A percentile compares a stretch with the other conserved stretches of the same genome.
phyloP scores from a whole-genome alignment of 1,284 basidiomycete genomes.

The Ustilago sp. region DNA sequence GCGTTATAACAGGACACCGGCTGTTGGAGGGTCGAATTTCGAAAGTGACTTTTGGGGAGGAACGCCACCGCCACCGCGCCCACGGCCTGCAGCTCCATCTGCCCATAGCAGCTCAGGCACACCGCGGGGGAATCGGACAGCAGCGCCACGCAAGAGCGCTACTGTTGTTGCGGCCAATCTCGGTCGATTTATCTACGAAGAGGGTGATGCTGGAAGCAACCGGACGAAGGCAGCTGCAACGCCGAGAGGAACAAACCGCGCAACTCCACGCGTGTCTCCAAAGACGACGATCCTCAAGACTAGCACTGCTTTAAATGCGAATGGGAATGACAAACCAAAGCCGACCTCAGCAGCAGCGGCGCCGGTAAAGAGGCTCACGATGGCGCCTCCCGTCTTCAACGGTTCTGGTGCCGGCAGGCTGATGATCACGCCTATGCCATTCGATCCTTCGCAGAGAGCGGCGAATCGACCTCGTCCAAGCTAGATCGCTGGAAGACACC shows the following conservation, averaged over 20 bases:
- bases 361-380: conserved; percentile 24
- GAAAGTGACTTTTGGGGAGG: conserved; percentile 1
- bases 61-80: background rate
- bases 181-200: conserved; percentile 25
- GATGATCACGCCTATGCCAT: conserved; percentile 25
- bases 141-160: conserved; percentile 28
- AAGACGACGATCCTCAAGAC: conserved; percentile 1
- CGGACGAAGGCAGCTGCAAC: background rate
- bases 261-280: background rate
- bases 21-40: background rate
- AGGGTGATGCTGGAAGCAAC: conserved; percentile 1
- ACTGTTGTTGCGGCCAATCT: conserved; percentile 20
- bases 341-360: background rate
- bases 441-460: conserved; percentile 12
- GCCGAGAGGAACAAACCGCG: background rate
- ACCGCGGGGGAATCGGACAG: conserved; percentile 2
- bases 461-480: conserved; percentile 20
- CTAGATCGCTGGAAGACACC: background rate
- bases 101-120: background rate
- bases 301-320: background rate
- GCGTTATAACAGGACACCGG: conserved; percentile 4
- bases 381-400: conserved; percentile 6
- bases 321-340: background rate
- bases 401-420: background rate
- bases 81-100: background rate